Percentiles rank a stretch among this genome's conserved stretches.
Conservation (phyloP, 805 yeast genomes). For the Ogataea chonburiensis region DNA sequence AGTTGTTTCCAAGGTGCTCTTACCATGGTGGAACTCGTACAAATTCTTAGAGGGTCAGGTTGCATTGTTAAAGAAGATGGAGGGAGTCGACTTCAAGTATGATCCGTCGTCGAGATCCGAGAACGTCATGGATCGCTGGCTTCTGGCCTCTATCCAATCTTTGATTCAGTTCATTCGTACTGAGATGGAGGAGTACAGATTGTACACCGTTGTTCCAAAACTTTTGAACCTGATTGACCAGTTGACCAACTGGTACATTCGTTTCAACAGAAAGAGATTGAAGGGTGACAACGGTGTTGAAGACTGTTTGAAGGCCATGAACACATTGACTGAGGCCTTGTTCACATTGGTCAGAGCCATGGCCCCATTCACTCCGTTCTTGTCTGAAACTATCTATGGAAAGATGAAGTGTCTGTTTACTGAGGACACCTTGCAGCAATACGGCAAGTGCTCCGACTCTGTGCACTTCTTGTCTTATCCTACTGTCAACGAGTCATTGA, state of each 20-base stretch:
- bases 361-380: constrained; percentile 99
- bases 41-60: constrained; percentile 96
- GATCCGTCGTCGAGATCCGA: constrained; percentile 62
- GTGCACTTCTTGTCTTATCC: constrained; percentile 96
- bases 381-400: constrained; percentile 86
- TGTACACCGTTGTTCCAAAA: constrained; percentile 95
- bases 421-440: constrained; percentile 52
- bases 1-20: constrained; percentile 89
- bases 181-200: constrained; percentile 87
- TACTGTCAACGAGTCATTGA: constrained; percentile 70
- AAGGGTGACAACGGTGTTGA: constrained; percentile 89
- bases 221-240: constrained; percentile 85
- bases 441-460: constrained; percentile 64
- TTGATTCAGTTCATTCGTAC: constrained; percentile 79
- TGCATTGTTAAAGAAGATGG: constrained; percentile 74
- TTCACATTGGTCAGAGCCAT: constrained; percentile 88
- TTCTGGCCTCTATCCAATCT: constrained; percentile 93
- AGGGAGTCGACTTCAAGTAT: constrained; percentile 67
- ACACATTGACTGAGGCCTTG: constrained; percentile 87
- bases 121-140: constrained; percentile 98
- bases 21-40: constrained; percentile 99
- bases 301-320: constrained; percentile 84
- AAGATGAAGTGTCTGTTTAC: constrained; percentile 63
- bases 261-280: constrained; percentile 96
- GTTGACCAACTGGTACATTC: constrained; percentile 97